Conservation (phyloP, 352 stramenopile genomes). For the Globisporangium apiculatum region DNA sequence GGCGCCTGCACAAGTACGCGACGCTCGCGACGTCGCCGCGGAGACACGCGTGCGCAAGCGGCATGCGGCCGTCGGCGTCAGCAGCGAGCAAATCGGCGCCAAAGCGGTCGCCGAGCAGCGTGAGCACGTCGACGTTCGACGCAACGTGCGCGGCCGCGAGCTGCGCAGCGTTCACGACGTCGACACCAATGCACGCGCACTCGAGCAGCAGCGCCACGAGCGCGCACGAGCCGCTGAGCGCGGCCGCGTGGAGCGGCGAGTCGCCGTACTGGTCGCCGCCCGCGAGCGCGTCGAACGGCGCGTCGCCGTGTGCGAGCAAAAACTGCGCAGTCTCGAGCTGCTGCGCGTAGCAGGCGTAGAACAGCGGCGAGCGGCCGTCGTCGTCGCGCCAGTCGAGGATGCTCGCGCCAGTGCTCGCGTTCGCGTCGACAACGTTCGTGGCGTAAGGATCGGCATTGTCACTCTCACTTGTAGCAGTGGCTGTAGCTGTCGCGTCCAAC, state of each 20-base stretch:
- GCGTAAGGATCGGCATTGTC: too few relatives aligned
- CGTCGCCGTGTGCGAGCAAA: conserved; percentile 18
- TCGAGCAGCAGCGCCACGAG: conserved; percentile 35
- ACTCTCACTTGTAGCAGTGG: too few relatives aligned
- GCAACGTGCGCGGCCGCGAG: conserved; percentile 40
- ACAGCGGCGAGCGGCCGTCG: conserved; percentile 57
- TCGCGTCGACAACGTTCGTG: too few relatives aligned
- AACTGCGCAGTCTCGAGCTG: conserved; percentile 39
- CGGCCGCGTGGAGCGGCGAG: conserved; percentile 45
- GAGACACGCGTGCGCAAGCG: conserved; percentile 53
- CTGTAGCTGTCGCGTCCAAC: not conserved
- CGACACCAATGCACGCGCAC: conserved; percentile 25
- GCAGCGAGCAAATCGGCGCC: conserved; percentile 44
- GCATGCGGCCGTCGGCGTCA: conserved; percentile 50
- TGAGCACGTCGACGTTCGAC: conserved; percentile 23
- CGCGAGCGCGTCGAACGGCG: conserved; percentile 2
- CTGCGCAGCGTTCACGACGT: conserved; percentile 33
- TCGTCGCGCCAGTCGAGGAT: conserved; percentile 52
- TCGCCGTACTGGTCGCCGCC: conserved; percentile 2
- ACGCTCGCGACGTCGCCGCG: conserved; percentile 43
- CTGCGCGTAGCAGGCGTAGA: conserved; percentile 62
- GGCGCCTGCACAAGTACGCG: conserved; percentile 33
- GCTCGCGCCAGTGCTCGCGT: conserved; percentile 6
- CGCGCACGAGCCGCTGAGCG: conserved; percentile 22
- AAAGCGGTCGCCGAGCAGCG: conserved; percentile 30